Evolutionary conservation across 805 yeast species (phyloP).

Genomic region (Ogataea polymorpha): DNA sequence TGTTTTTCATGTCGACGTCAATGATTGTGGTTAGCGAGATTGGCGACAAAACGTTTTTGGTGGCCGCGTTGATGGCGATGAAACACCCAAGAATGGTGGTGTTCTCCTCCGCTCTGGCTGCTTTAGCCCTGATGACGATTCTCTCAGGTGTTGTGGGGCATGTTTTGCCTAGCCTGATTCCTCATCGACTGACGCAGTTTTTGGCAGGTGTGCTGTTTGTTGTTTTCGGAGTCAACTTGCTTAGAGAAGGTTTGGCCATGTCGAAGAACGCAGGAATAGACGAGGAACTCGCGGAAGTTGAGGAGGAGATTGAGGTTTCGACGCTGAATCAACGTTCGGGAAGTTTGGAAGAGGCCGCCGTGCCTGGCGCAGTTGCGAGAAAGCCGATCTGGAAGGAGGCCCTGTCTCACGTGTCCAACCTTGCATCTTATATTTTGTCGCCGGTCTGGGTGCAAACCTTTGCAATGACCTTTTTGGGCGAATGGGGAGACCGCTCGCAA

Average conservation of each 20-base stretch:
- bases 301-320: conserved; percentile 77
- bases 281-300: conserved; percentile 95
- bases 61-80: conserved; percentile 99
- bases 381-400: conserved; percentile 7
- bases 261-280: conserved; percentile 80
- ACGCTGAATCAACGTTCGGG: conserved; percentile 51
- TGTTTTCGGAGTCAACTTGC: conserved; percentile 73
- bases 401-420: conserved; percentile 43
- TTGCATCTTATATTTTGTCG: conserved; percentile 64
- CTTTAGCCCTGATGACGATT: conserved; percentile 87
- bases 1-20: conserved; percentile 76
- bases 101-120: conserved; percentile 82
- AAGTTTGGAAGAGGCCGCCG: conserved; percentile 56
- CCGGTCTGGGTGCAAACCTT: conserved; percentile 95
- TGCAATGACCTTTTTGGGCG: conserved; percentile 93
- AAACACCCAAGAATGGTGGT: conserved; percentile 79
- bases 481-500: conserved; percentile 99
- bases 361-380: conserved; percentile 10
- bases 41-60: conserved; percentile 95
- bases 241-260: conserved; percentile 82
- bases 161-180: conserved; percentile 78
- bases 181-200: conserved; percentile 75
- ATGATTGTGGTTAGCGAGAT: conserved; percentile 96
- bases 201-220: conserved; percentile 79
- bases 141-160: conserved; percentile 91